Conservation (phyloP, 352 stramenopile genomes). For the Globisporangium echinulatum region DNA sequence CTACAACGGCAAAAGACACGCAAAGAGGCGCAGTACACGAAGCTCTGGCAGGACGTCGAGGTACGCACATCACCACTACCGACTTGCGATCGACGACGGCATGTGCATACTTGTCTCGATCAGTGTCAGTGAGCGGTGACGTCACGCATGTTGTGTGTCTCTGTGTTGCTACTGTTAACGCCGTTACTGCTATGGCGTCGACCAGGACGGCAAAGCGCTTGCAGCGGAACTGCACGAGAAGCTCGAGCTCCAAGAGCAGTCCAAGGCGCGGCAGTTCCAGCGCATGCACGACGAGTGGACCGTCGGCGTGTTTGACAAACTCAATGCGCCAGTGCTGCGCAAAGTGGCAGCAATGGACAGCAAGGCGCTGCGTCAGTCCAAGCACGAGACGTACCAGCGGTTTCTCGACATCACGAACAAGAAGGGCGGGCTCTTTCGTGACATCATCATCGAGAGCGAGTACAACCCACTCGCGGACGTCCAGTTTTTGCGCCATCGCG, state of each 20-base stretch:
- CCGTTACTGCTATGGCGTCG: too few relatives aligned
- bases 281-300: conserved; percentile 76
- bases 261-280: conserved; percentile 47
- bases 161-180: too few relatives aligned
- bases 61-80: conserved; percentile 7
- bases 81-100: too few relatives aligned
- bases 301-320: conserved; percentile 52
- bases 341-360: conserved; percentile 50
- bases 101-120: too few relatives aligned
- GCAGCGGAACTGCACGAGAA: conserved; percentile 61
- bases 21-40: conserved; percentile 62
- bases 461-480: conserved; percentile 72
- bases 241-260: conserved; percentile 56
- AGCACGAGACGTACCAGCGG: conserved; percentile 61
- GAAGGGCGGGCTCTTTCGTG: conserved; percentile 70
- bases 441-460: conserved; percentile 84
- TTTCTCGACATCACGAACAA: conserved; percentile 82
- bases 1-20: conserved; percentile 54
- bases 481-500: conserved; percentile 43
- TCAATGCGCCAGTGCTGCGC: conserved; percentile 56
- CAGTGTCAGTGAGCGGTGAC: too few relatives aligned
- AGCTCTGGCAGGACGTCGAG: conserved; percentile 68
- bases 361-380: conserved; percentile 30
- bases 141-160: neutral
- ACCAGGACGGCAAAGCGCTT: conserved; percentile 49